phyloP scores from a whole-genome alignment of 208 protist genomes.

The Acanthamoeba healyi region DNA sequence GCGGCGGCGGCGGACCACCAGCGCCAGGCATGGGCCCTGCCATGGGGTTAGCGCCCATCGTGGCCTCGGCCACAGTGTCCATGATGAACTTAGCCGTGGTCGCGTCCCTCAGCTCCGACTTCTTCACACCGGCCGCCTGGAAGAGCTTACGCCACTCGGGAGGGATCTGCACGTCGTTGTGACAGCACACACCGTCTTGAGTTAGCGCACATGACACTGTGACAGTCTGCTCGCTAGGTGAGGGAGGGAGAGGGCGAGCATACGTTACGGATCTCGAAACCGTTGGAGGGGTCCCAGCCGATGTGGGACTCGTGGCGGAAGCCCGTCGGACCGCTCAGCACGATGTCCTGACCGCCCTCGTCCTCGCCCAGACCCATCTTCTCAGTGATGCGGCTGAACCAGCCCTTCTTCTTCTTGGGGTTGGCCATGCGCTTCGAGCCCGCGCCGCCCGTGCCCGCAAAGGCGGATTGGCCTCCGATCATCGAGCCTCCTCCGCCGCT shows the following conservation, averaged over 20 bases:
- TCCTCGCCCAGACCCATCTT: conserved; percentile 36
- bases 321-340: conserved; percentile 74
- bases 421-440: not conserved
- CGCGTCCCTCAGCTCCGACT: conserved; percentile 79
- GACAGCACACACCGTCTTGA: no score
- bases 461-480: not conserved
- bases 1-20: not conserved
- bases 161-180: conserved; percentile 69
- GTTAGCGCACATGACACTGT: no score
- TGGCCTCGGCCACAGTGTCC: conserved; percentile 76
- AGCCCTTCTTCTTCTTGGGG: conserved; percentile 44
- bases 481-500: not conserved
- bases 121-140: conserved; percentile 83
- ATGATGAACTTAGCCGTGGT: conserved; percentile 81
- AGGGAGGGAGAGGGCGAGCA: not conserved
- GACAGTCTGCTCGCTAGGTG: no score
- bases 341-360: not conserved
- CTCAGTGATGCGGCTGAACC: conserved; percentile 54
- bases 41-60: not conserved
- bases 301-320: conserved; percentile 84
- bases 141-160: conserved; percentile 82
- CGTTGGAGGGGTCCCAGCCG: conserved; percentile 79
- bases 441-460: not conserved
- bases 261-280: conserved; percentile 77
- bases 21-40: not conserved